phyloP scores from a whole-genome alignment of 2,329 filamentous ascomycete genomes.

The Talaromyces pinophilus region DNA sequence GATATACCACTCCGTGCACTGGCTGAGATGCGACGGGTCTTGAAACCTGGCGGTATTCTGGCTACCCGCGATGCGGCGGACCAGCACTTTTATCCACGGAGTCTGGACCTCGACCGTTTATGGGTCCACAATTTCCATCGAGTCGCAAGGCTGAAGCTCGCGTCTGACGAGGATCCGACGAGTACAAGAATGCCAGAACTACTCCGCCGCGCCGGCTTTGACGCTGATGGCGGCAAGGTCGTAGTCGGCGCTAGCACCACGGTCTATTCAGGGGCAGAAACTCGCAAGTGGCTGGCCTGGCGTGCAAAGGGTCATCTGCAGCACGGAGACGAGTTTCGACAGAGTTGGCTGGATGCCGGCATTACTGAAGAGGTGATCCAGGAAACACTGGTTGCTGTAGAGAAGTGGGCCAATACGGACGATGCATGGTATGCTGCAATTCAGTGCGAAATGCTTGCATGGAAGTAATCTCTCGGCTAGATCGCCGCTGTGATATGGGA shows the following conservation, averaged over 20 bases:
- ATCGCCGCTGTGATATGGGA: not conserved
- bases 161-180: slow-evolving; percentile 26
- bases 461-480: slow-evolving; percentile 36
- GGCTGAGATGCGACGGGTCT: slow-evolving; percentile 56
- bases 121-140: slow-evolving; percentile 30
- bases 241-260: slow-evolving; percentile 34
- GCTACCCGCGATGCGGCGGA: slow-evolving; percentile 47
- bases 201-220: slow-evolving; percentile 36
- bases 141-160: slow-evolving; percentile 25
- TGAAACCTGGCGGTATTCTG: slow-evolving; percentile 56
- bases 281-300: slow-evolving; percentile 33
- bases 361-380: slow-evolving; percentile 41
- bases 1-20: slow-evolving; percentile 50
- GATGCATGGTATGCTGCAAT: slow-evolving; percentile 43
- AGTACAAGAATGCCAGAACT: slow-evolving; percentile 35
- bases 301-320: slow-evolving; percentile 32
- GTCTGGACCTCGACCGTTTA: slow-evolving; percentile 33
- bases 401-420: slow-evolving; percentile 40
- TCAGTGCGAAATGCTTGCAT: slow-evolving; percentile 44
- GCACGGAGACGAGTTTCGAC: slow-evolving; percentile 35
- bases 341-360: slow-evolving; percentile 41
- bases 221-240: slow-evolving; percentile 30
- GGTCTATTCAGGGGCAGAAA: slow-evolving; percentile 32
- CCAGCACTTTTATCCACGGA: slow-evolving; percentile 36
- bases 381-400: slow-evolving; percentile 34